These are phyloP conservation scores for Hansenula sp. DNA, from an alignment of 1,139 yeast genomes.

Conservation along the genomic window DNA sequence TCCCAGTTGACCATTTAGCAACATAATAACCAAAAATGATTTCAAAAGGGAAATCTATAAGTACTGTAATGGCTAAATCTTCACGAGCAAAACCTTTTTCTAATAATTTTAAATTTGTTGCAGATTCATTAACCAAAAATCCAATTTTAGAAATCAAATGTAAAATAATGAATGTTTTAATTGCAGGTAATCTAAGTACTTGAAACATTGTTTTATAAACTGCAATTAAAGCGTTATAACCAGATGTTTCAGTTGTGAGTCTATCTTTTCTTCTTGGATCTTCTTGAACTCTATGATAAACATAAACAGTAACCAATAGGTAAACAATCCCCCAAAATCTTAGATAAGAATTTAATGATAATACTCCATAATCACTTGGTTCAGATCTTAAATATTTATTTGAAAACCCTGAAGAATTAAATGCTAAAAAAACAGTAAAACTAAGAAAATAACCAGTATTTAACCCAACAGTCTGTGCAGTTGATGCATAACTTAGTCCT, in stretches of 20 bases:
- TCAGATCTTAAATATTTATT: constrained; percentile 67
- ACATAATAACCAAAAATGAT: constrained; percentile 93
- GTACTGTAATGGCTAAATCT: constrained; percentile 86
- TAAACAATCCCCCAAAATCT: constrained; percentile 74
- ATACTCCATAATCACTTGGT: constrained; percentile 62
- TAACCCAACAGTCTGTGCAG: constrained; percentile 95
- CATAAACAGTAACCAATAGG: constrained; percentile 58
- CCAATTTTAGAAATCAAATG: constrained; percentile 84
- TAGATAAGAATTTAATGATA: constrained; percentile 73
- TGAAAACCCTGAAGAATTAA: constrained; percentile 90
- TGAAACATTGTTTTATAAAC: constrained; percentile 78
- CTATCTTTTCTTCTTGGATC: constrained; percentile 39
- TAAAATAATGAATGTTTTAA: constrained; percentile 68
- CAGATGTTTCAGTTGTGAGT: constrained; percentile 5
- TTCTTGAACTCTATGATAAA: constrained; percentile 58
- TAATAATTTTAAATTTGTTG: constrained; percentile 85
- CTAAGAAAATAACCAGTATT: constrained; percentile 90
- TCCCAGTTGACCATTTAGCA: constrained; percentile 88
- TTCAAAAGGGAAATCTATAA: constrained; percentile 95
- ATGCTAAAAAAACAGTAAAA: constrained; percentile 85
- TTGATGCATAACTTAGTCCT: constrained; percentile 88
- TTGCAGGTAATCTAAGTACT: constrained; percentile 71
- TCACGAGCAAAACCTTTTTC: constrained; percentile 93
- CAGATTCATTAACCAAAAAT: constrained; percentile 94
- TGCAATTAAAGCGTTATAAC: constrained; percentile 25